These are phyloP conservation scores for Candida schatavii DNA, from an alignment of 805 yeast species.

Conservation along the genomic window DNA sequence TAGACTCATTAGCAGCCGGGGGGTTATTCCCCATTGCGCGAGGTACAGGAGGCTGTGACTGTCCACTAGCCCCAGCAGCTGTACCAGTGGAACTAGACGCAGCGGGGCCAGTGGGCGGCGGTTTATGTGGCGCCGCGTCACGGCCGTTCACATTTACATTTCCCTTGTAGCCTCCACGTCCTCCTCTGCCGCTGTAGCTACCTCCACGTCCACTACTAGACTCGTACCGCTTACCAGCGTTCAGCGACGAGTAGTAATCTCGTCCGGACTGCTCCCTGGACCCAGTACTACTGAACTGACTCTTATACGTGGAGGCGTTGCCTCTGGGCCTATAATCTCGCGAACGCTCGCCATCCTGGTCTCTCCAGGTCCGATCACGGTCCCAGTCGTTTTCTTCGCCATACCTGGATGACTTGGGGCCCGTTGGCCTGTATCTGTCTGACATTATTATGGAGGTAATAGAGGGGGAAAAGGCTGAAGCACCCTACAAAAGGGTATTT, in stretches of 20 bases:
- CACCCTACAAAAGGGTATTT: too few relatives aligned
- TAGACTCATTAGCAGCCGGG: too few relatives aligned
- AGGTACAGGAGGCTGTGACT: too few relatives aligned
- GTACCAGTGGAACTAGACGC: neutral
- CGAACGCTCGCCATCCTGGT: slow-evolving; percentile 18
- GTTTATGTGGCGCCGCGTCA: neutral
- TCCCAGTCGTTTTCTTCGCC: neutral
- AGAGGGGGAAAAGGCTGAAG: too few relatives aligned
- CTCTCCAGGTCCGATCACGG: slow-evolving; percentile 1
- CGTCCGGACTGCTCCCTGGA: neutral
- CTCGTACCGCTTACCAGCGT: too few relatives aligned
- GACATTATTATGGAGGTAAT: too few relatives aligned
- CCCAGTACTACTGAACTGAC: slow-evolving; percentile 4
- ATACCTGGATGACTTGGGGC: slow-evolving; percentile 9
- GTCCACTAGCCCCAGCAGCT: neutral
- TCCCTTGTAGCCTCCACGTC: too few relatives aligned
- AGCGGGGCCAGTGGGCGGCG: too few relatives aligned
- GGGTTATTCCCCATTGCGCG: too few relatives aligned
- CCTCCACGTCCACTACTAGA: neutral
- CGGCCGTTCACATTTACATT: too few relatives aligned
- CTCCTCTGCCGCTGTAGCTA: too few relatives aligned
- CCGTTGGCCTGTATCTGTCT: slow-evolving; percentile 30
- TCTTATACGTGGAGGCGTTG: slow-evolving; percentile 12
- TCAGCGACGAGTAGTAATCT: slow-evolving; percentile 4
- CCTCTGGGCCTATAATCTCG: slow-evolving; percentile 24